phyloP scores from a whole-genome alignment of 2,329 filamentous ascomycete species.

The Xylaria sp. region DNA sequence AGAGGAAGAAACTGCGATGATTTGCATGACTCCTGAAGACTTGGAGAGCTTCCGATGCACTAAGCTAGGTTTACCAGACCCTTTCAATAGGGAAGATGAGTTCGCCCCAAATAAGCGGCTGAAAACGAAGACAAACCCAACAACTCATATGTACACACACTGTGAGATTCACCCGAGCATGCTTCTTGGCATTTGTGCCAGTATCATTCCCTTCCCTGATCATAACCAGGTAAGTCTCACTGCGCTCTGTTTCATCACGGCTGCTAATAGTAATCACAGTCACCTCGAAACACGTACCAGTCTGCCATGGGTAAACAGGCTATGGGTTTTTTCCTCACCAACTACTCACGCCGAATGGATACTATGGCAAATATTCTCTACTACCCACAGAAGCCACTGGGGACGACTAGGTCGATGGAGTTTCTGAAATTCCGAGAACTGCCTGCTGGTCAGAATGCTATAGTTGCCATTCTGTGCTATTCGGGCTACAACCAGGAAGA shows the following conservation, averaged over 20 bases:
- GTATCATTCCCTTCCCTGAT: constrained; percentile 99
- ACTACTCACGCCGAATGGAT: constrained; percentile 97
- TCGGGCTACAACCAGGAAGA: constrained; percentile 99
- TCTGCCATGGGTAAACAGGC: constrained; percentile 99
- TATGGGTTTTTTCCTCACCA: constrained; percentile 98
- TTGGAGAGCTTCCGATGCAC: constrained; percentile 80
- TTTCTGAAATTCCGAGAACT: constrained; percentile 98
- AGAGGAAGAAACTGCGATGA: constrained; percentile 99
- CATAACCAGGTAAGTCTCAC: constrained; percentile 80
- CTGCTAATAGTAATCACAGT: constrained; percentile 64
- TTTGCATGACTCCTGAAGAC: constrained; percentile 98
- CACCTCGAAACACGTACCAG: constrained; percentile 98
- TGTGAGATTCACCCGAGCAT: constrained; percentile 99
- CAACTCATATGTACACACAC: constrained; percentile 93
- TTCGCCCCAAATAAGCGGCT: constrained; percentile 81
- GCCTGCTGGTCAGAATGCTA: constrained; percentile 96
- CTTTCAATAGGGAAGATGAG: constrained; percentile 62
- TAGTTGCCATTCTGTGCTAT: constrained; percentile 97
- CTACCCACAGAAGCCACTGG: constrained; percentile 97
- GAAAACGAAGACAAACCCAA: constrained; percentile 86
- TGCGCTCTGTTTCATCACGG: not conserved
- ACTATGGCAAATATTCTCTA: constrained; percentile 99
- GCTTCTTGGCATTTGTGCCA: constrained; percentile 98
- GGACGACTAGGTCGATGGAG: constrained; percentile 97
- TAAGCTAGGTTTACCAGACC: constrained; percentile 64